phyloP scores from a whole-genome alignment of 1,284 basidiomycete species.

The Leccinum fallax region DNA sequence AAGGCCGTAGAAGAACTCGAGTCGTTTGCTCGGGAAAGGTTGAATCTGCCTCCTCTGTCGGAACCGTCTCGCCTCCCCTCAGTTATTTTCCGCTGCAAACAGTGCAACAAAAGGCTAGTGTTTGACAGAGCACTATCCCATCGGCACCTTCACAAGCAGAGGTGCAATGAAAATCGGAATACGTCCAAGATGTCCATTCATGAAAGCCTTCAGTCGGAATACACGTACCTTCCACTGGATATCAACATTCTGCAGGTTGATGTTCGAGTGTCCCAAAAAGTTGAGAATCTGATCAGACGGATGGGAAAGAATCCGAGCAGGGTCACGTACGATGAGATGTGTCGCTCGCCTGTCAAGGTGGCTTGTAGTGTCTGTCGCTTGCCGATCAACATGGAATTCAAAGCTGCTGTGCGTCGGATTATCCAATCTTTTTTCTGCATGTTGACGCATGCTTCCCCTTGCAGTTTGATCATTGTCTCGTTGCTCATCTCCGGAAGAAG shows the following conservation, averaged over 20 bases:
- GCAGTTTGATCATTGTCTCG: conserved; percentile 9
- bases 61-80: too few species aligned
- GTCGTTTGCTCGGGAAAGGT: conserved; percentile 2
- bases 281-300: conserved; percentile 16
- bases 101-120: too few species aligned
- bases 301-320: conserved; percentile 13
- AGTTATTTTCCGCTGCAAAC: too few species aligned
- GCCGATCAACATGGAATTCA: conserved; percentile 12
- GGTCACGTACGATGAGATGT: conserved; percentile 1
- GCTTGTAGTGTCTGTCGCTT: conserved; percentile 13
- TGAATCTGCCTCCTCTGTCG: background rate
- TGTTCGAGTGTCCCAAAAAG: conserved; percentile 5
- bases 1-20: conserved; percentile 14
- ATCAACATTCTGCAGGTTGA: conserved; percentile 12
- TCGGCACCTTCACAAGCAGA: conserved; percentile 7
- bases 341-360: conserved; percentile 12
- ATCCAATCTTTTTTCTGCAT: background rate
- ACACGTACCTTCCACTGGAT: background rate
- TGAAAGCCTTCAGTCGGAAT: background rate
- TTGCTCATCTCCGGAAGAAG: background rate
- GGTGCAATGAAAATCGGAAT: too few species aligned
- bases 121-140: conserved; percentile 19
- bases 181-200: background rate
- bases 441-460: background rate
- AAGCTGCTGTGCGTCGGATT: conserved; percentile 7